Conservation (phyloP, 805 yeast species). For the Limtongia smithiae region DNA sequence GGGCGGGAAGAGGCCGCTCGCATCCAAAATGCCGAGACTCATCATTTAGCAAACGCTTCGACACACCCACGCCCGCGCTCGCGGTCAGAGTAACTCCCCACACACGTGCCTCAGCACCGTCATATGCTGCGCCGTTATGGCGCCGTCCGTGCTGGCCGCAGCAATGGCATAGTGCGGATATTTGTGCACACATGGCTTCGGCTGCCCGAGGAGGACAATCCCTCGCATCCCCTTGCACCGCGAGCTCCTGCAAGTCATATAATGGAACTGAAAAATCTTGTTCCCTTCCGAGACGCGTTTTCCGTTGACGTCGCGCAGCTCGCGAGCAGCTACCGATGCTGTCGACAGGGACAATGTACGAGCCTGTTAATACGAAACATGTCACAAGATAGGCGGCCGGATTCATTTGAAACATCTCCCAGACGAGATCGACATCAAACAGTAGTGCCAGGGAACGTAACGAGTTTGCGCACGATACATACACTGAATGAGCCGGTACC, state of each 20-base stretch:
- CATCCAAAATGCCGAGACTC: no score
- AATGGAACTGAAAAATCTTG: slow-evolving; percentile 3
- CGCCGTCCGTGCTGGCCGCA: no score
- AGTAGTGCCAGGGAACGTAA: slow-evolving; percentile 19
- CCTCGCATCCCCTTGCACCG: neutral
- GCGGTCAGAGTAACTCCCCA: no score
- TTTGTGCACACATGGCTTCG: no score
- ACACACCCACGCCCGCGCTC: no score
- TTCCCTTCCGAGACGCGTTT: neutral
- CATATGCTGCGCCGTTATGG: no score
- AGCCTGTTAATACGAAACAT: neutral
- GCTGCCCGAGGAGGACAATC: no score
- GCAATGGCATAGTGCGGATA: no score
- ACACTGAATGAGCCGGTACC: slow-evolving; percentile 14
- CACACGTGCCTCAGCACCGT: no score
- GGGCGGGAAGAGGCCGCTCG: no score
- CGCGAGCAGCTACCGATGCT: neutral
- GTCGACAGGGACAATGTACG: slow-evolving; percentile 4
- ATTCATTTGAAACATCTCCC: slow-evolving; percentile 29
- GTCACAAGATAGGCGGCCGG: slow-evolving; percentile 3
- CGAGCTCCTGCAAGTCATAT: slow-evolving; percentile 1
- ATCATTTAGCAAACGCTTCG: no score
- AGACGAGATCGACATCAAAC: slow-evolving; percentile 27
- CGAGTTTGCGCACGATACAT: slow-evolving; percentile 10
- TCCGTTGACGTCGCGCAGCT: neutral